Evolutionary conservation across 2,329 filamentous ascomycete species (phyloP), one percentile per base, ranked within the genome.

Genomic region (Chaetothyriales sp.): DNA sequence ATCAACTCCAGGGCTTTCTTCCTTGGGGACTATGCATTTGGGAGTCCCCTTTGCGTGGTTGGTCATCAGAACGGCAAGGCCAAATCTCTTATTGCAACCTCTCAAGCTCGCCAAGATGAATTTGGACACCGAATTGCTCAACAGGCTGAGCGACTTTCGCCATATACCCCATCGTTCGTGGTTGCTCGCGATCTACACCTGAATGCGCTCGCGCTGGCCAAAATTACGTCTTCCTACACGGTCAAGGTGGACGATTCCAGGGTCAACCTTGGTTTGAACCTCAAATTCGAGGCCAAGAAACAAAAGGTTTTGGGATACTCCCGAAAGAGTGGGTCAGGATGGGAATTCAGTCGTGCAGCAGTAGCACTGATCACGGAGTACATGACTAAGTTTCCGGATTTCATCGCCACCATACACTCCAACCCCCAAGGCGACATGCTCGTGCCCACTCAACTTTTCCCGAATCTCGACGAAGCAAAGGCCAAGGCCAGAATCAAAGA

Each of bases 231-330:
- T 1, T 89, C 90, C 0, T 96, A 94, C 66, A 84, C 83, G 50
- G 85, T 98, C 51, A 79, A 80, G 18, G 80, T 90, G 3, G 86
- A 86, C 51, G 87, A 85, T 22, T 73, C 88, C 52, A 84, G 86
- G 60, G 76, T 95, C 55, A 98, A 98, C 61, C 72, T 98, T 20
- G 92, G 92, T 0, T 74, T 98, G 54, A 98, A 98, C 62, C 75
- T 98, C 58, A 98, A 98, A 66, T 98, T 98, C 53, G 92, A 98
- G 65, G 86, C 80, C 2, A 90, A 86, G 69, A 95, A 95, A 68
- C 77, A 89, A 60, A 98, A 98, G 70, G 92, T 98, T 5, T 71
- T 98, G 28, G 92, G 92, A 0, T 98, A 95, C 67, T 95, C 90
- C 20, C 84, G 88, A 60, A 92, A 92, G 63, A 82, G 81, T 3